A percentile compares a stretch with the other conserved stretches of the same genome.
These are phyloP conservation scores for Linanthus parryae DNA, from an alignment of 148 eudicot species.

Conservation along the genomic window DNA sequence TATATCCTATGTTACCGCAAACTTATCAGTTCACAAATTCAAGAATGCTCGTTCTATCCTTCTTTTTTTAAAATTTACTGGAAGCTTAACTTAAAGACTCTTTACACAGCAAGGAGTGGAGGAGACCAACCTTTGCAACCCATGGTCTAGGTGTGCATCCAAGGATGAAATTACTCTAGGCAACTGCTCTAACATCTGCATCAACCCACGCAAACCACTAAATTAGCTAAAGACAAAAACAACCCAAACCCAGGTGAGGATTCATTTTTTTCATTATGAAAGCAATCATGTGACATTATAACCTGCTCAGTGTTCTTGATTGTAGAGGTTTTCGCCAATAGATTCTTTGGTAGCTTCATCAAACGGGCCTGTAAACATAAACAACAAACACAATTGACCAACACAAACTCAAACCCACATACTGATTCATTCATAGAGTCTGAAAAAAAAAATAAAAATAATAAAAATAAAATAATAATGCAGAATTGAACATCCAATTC, in stretches of 20 bases:
- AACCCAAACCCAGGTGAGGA: neutral
- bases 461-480: too few relatives aligned
- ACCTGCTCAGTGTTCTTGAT: slow-evolving; percentile 58
- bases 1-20: neutral
- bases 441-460: neutral
- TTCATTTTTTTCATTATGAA: neutral
- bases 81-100: neutral
- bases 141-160: slow-evolving; percentile 83
- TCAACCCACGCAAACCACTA: slow-evolving; percentile 2
- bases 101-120: neutral
- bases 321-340: slow-evolving; percentile 43
- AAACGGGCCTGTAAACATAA: slow-evolving; percentile 35
- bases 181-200: slow-evolving; percentile 71
- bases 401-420: too few relatives aligned
- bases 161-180: slow-evolving; percentile 78
- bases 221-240: neutral
- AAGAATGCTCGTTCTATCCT: neutral
- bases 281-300: slow-evolving; percentile 6
- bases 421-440: too few relatives aligned
- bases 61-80: neutral
- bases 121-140: slow-evolving; percentile 51
- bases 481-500: too few relatives aligned
- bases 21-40: neutral
- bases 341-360: slow-evolving; percentile 50
- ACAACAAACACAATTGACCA: neutral